Base-by-base conservation (phyloP, 352 stramenopile species). In the Globisporangium nunn region DNA sequence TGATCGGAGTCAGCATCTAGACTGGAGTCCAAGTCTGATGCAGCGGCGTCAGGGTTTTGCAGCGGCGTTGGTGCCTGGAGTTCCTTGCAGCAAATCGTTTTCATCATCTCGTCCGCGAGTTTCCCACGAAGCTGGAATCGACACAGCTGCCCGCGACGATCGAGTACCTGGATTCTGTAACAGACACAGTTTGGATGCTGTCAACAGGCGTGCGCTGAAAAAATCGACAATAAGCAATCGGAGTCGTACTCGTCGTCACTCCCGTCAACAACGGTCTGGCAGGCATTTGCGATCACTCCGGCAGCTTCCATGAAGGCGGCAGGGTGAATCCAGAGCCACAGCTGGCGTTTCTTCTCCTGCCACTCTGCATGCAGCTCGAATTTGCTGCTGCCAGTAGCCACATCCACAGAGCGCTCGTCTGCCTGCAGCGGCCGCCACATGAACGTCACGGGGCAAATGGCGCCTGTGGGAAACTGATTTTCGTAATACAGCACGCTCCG, bases 261-360 rank as follows among this genome's bases (percentile, higher is more conserved):
- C 14, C 85, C 70, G 10, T 52, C 61, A 18, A 77, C 62, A 3
- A 85, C 61, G 11, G 72, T 54, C 30, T 81, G 64, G 43, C 78
- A 91, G 15, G 80, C 82, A 11, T 50, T 46, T 30, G 67, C 66
- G 48, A 92, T 86, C 8, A 76, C 82, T 10, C 56, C 77, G 6
- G 80, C 76, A 2, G 82, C 77, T 53, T 89, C 79, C 70, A 89
- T 83, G 59, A 81, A 91, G 35, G 78, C 78, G 8, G 80, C 78
- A 5, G 82, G 74, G 45, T 92, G 82, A 49, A 92, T 75, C 82
- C 82, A 92, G 0, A 92, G 62, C 82, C 82, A 92, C 17, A 92
- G 56, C 55, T 92, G 78, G 2, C 81, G 71, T 55, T 81, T 87
- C n/a, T 57, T 71, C 18, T 39, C 59, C 28, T 77, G 67, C 66